phyloP scores from a whole-genome alignment of 108 stramenopile species.

The Stephanodiscus triporus region DNA sequence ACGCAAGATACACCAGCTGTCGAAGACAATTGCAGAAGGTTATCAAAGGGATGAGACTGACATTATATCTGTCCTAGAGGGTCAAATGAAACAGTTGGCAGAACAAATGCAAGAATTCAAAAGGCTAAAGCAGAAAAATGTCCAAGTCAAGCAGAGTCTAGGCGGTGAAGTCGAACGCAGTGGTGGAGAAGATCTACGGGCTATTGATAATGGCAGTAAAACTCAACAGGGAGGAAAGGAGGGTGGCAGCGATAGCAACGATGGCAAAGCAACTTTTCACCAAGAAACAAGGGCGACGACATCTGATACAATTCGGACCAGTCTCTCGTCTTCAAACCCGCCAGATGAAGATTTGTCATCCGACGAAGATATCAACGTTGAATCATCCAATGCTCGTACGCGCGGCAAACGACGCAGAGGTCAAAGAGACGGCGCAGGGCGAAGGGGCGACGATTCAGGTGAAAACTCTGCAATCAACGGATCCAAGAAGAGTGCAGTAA shows the following conservation, averaged over 20 bases:
- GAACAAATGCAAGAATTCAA: conserved; percentile 40
- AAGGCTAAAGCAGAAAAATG: conserved; percentile 9
- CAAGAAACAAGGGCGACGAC: conserved; percentile 3
- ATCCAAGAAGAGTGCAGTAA: neutral
- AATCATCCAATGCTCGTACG: conserved; percentile 29
- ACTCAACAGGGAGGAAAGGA: neutral
- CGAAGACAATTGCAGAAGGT: conserved; percentile 37
- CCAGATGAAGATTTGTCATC: conserved; percentile 37
- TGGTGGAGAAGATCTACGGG: neutral
- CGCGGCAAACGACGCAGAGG: conserved; percentile 47
- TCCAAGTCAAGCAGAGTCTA: conserved; percentile 4
- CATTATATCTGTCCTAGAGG: conserved; percentile 42
- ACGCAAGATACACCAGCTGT: conserved; percentile 69
- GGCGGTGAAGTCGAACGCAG: neutral
- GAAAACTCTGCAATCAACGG: conserved; percentile 12
- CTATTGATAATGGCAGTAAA: neutral
- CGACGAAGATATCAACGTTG: conserved; percentile 24
- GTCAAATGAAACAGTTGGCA: conserved; percentile 49
- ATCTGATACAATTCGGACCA: conserved; percentile 19
- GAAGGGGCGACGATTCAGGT: conserved; percentile 16
- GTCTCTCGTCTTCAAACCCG: conserved; percentile 31
- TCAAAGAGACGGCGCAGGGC: conserved; percentile 25
- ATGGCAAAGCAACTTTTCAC: conserved; percentile 10
- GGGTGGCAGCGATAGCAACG: conserved; percentile 9
- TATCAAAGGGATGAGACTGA: conserved; percentile 24